phyloP scores from a whole-genome alignment of 257 asterid species.

The Solanum ahanhuiri region DNA sequence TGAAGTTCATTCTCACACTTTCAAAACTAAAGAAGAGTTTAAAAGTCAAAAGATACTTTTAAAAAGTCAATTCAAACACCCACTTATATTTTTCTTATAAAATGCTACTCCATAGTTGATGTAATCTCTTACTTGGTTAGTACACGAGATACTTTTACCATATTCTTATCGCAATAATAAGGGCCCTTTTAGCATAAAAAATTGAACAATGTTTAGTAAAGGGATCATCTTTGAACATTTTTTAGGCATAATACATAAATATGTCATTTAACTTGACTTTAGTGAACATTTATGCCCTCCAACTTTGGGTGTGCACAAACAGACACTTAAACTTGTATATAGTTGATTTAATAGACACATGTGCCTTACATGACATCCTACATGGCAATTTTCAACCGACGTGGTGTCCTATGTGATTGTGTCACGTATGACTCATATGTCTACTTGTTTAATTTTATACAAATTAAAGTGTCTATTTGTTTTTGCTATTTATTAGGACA shows the following conservation, averaged over 20 bases:
- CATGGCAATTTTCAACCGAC: too few relatives aligned
- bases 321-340: too few relatives aligned
- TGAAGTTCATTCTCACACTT: too few relatives aligned
- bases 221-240: neutral
- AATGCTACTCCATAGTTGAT: neutral
- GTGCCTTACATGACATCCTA: neutral
- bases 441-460: too few relatives aligned
- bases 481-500: neutral
- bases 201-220: neutral
- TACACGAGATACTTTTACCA: neutral
- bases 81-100: too few relatives aligned
- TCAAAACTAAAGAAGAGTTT: too few relatives aligned
- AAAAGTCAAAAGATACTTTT: too few relatives aligned
- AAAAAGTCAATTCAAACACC: too few relatives aligned
- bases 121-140: neutral
- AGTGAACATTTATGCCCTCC: neutral
- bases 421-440: too few relatives aligned
- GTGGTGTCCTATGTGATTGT: too few relatives aligned
- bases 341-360: neutral
- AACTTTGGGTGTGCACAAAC: neutral
- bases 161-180: neutral
- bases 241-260: neutral
- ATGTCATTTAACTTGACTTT: neutral
- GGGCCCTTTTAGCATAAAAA: neutral
- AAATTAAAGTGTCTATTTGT: too few relatives aligned